Percentiles rank a stretch among this genome's conserved stretches.
These are phyloP conservation scores for Hyaloscypha bicolor DNA, from an alignment of 495 filamentous ascomycete genomes.

Conservation along the genomic window DNA sequence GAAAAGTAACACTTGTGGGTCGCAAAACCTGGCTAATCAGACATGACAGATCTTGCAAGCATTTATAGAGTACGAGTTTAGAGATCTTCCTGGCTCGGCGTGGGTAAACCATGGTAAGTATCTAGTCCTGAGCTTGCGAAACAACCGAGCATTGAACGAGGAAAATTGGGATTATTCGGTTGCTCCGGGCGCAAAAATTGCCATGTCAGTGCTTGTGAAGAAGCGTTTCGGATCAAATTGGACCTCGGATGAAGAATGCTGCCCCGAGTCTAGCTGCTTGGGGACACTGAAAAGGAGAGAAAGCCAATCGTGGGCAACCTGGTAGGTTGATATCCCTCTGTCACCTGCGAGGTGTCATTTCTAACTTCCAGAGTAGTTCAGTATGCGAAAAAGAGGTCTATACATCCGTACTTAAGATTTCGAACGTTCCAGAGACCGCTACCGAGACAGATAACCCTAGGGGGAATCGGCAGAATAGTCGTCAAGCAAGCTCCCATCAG, in stretches of 20 bases:
- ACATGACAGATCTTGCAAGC: constrained; percentile 10
- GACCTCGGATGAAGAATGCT: background rate
- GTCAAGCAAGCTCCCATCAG: no score
- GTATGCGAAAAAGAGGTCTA: no score
- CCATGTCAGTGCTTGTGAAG: constrained; percentile 5
- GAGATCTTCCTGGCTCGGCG: background rate
- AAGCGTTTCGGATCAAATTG: background rate
- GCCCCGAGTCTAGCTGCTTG: background rate
- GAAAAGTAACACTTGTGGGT: no score
- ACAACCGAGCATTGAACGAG: background rate
- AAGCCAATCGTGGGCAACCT: no score
- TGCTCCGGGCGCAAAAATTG: constrained; percentile 6
- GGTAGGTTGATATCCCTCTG: no score
- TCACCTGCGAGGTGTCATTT: no score
- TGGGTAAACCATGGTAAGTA: constrained; percentile 6
- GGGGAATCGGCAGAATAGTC: no score
- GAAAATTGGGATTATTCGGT: background rate
- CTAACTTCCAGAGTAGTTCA: no score
- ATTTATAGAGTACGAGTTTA: constrained; percentile 14
- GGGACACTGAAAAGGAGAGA: background rate
- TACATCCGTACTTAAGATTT: no score
- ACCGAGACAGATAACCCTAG: no score
- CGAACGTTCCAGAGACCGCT: no score
- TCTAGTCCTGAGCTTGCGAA: background rate
- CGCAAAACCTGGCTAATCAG: background rate